phyloP scores from a whole-genome alignment of 176 grass and related monocot genomes.

The Otatea glauca region DNA sequence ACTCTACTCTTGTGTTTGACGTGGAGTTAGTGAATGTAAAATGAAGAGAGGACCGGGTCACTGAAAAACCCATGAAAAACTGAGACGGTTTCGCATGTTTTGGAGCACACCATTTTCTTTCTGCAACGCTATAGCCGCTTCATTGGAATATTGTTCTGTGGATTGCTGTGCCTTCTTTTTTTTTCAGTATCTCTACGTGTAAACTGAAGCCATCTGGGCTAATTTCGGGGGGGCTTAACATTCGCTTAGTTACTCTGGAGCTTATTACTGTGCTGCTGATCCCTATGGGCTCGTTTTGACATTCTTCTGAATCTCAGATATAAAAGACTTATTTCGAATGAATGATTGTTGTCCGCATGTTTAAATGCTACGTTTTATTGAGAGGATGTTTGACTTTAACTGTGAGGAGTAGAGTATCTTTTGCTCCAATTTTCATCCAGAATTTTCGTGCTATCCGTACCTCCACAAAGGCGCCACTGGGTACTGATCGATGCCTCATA shows the following conservation, averaged over 20 bases:
- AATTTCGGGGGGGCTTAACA: not conserved
- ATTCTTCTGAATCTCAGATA: not conserved
- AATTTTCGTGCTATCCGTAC: no score
- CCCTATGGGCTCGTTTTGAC: not conserved
- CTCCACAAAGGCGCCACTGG: no score
- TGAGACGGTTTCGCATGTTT: constrained; percentile 32
- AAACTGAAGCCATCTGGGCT: not conserved
- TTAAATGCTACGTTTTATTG: not conserved
- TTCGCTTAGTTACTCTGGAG: not conserved
- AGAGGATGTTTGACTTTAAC: not conserved
- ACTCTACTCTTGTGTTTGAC: constrained; percentile 91
- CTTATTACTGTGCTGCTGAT: not conserved
- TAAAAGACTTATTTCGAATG: not conserved
- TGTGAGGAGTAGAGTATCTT: not conserved
- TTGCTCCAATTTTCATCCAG: not conserved
- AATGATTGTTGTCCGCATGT: not conserved
- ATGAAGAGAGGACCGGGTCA: constrained; percentile 30
- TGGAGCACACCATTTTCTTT: not conserved
- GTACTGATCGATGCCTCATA: not conserved
- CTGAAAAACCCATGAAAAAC: constrained; percentile 11
- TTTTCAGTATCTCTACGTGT: not conserved
- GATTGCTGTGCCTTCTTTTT: not conserved
- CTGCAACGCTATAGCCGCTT: not conserved
- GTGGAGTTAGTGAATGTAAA: constrained; percentile 75
- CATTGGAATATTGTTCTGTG: not conserved